phyloP scores from a whole-genome alignment of 257 asterid species.

The Nicotiana benthamiana region DNA sequence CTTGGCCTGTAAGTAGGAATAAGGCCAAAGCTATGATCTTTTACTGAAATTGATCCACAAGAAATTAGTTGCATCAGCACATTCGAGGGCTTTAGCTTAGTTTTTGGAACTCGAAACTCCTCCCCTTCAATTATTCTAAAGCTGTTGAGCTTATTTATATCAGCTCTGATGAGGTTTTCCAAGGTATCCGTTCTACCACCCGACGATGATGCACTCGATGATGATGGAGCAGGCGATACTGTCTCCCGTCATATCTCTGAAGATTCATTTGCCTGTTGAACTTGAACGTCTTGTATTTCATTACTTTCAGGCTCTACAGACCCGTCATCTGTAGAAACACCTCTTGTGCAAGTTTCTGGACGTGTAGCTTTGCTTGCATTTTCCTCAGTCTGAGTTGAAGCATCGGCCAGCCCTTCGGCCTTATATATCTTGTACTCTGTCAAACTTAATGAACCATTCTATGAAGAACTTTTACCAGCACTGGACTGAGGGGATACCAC shows the following conservation, averaged over 20 bases:
- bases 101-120: constrained; percentile 41
- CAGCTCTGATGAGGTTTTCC: constrained; percentile 85
- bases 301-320: constrained; percentile 28
- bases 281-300: constrained; percentile 16
- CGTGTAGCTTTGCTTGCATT: constrained; percentile 25
- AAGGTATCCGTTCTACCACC: constrained; percentile 73
- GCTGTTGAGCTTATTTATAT: constrained; percentile 69
- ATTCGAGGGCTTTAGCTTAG: constrained; percentile 74
- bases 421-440: constrained; percentile 77
- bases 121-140: constrained; percentile 70
- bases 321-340: constrained; percentile 72
- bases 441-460: constrained; percentile 66
- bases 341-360: constrained; percentile 53
- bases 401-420: constrained; percentile 68
- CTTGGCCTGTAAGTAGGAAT: constrained; percentile 79
- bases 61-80: constrained; percentile 86
- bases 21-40: constrained; percentile 78
- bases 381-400: constrained; percentile 93
- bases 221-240: constrained; percentile 66
- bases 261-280: constrained; percentile 32
- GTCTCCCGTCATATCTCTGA: constrained; percentile 43
- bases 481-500: constrained; percentile 57
- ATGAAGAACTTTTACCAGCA: constrained; percentile 51
- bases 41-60: constrained; percentile 86
- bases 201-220: constrained; percentile 66